Conservation (phyloP, 805 yeast species). For the Candida dajiaensis region DNA sequence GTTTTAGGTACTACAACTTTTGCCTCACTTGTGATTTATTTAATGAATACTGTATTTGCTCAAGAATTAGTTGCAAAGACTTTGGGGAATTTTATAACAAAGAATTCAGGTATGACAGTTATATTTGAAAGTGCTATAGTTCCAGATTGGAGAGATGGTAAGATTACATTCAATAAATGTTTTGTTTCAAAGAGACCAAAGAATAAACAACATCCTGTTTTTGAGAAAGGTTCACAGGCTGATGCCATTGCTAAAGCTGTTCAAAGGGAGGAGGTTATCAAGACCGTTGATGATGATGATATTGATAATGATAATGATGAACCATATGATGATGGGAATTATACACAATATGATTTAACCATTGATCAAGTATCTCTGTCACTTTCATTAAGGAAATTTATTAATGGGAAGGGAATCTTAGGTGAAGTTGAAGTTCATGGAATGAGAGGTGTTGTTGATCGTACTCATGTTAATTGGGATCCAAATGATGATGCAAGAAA, state of each 20-base stretch:
- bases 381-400: constrained; percentile 78
- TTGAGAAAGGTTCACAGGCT: constrained; percentile 67
- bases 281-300: too few relatives aligned
- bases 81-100: constrained; percentile 78
- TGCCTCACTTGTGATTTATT: constrained; percentile 68
- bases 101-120: constrained; percentile 75
- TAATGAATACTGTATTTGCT: constrained; percentile 51
- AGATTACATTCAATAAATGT: constrained; percentile 77
- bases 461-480: constrained; percentile 82
- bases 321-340: constrained; percentile 79
- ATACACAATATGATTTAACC: constrained; percentile 90
- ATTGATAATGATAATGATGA: constrained; percentile 24
- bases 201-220: constrained; percentile 35
- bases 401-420: constrained; percentile 83
- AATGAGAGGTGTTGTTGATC: constrained; percentile 85
- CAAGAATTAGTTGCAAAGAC: constrained; percentile 77
- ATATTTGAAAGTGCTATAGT: constrained; percentile 91
- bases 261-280: constrained; percentile 2
- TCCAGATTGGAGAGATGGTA: constrained; percentile 89
- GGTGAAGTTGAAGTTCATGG: constrained; percentile 79
- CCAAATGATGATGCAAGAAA: constrained; percentile 78
- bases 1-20: constrained; percentile 90
- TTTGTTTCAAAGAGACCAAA: constrained; percentile 83
- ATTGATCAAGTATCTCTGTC: constrained; percentile 81
- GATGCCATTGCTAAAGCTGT: constrained; percentile 55